phyloP scores from a whole-genome alignment of 129 eudicot species.

The Lactuca sativa region DNA sequence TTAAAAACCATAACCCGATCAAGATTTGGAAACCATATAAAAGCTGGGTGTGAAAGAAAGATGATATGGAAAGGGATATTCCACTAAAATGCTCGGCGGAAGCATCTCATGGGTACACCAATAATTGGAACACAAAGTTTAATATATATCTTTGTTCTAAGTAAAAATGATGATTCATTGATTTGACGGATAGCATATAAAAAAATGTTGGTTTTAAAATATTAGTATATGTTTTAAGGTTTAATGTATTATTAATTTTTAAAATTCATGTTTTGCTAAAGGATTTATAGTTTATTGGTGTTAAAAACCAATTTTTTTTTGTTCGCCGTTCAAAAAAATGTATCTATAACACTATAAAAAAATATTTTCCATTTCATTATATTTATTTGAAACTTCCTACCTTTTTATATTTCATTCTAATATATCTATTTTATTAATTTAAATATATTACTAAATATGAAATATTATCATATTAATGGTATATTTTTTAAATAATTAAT shows the following conservation, averaged over 20 bases:
- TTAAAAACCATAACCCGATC: background rate
- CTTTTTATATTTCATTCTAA: too few species aligned
- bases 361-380: too few species aligned
- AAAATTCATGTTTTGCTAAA: background rate
- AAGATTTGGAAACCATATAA: background rate
- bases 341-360: too few species aligned
- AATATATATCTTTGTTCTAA: background rate
- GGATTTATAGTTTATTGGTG: background rate
- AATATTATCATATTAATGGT: too few species aligned
- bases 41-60: background rate
- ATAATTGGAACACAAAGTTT: background rate
- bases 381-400: too few species aligned
- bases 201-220: background rate
- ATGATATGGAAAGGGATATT: constrained; percentile 11
- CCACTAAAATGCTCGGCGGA: background rate
- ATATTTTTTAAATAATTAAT: too few species aligned
- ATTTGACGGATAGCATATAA: background rate
- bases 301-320: too few species aligned
- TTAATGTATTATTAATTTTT: background rate
- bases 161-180: too few species aligned
- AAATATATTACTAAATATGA: too few species aligned
- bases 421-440: too few species aligned
- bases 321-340: too few species aligned
- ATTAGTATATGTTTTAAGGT: too few species aligned
- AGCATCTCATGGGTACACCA: background rate